phyloP scores from a whole-genome alignment of 1,139 yeast species.

The Hemisphaericaspora xylanilytica region DNA sequence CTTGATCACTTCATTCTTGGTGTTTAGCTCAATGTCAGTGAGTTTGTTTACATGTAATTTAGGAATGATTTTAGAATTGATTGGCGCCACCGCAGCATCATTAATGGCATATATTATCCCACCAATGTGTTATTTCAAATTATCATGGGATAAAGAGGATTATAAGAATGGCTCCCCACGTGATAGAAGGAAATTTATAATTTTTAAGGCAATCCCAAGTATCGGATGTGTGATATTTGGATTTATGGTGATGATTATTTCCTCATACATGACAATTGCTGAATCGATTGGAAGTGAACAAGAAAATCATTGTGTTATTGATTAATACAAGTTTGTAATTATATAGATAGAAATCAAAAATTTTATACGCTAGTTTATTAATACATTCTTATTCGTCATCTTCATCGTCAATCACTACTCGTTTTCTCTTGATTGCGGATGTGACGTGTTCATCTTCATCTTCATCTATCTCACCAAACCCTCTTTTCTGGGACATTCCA shows the following conservation, averaged over 20 bases:
- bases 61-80: conserved; percentile 84
- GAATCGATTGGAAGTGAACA: conserved; percentile 17
- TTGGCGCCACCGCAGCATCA: conserved; percentile 92
- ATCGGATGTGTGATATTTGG: conserved; percentile 71
- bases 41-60: conserved; percentile 81
- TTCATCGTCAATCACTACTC: conserved; percentile 24
- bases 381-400: conserved; percentile 23
- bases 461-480: too few relatives aligned
- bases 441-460: conserved; percentile 10
- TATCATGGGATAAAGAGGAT: conserved; percentile 52
- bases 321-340: too few relatives aligned
- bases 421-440: conserved; percentile 12
- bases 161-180: conserved; percentile 31
- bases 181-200: conserved; percentile 29
- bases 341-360: too few relatives aligned
- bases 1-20: conserved; percentile 63
- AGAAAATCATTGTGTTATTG: conserved; percentile 39
- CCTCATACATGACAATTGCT: conserved; percentile 67
- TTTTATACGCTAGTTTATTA: too few relatives aligned
- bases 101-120: conserved; percentile 91
- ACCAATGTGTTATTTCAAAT: conserved; percentile 73
- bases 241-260: conserved; percentile 67
- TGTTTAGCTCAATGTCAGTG: conserved; percentile 69
- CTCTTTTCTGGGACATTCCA: too few relatives aligned
- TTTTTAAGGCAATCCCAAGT: conserved; percentile 48